phyloP scores from a whole-genome alignment of 1,284 basidiomycete species.

The Vanrija sp. region DNA sequence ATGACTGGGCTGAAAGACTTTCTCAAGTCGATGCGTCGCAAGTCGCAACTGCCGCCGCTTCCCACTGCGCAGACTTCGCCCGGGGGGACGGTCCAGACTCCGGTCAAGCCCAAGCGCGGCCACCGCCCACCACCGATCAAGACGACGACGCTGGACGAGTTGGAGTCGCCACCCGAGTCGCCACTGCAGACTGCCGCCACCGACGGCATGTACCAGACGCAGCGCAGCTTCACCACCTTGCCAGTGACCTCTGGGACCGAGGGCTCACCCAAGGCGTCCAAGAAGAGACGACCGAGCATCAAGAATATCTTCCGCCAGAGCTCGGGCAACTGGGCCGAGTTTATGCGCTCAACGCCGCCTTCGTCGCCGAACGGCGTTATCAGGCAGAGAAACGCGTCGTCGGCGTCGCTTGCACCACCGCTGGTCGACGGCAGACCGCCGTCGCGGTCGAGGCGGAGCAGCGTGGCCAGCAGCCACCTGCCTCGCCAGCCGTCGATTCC shows the following conservation, averaged over 20 bases:
- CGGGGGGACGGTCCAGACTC: background rate
- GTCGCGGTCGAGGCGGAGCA: background rate
- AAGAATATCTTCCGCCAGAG: constrained; percentile 36
- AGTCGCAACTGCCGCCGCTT: background rate
- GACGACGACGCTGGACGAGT: background rate
- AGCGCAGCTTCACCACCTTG: background rate
- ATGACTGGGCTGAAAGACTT: constrained; percentile 44
- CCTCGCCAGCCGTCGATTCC: constrained; percentile 11
- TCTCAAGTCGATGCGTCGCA: constrained; percentile 12
- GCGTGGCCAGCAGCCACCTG: background rate
- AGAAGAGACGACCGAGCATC: constrained; percentile 28
- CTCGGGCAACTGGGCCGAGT: constrained; percentile 42
- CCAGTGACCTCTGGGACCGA: background rate
- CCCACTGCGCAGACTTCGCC: background rate
- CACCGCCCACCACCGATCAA: constrained; percentile 13
- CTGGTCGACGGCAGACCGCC: background rate
- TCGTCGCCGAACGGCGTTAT: background rate
- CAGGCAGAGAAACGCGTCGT: background rate
- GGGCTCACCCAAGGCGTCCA: background rate
- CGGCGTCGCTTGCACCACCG: background rate
- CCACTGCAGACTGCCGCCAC: background rate
- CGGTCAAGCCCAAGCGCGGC: constrained; percentile 1
- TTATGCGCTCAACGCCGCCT: constrained; percentile 19
- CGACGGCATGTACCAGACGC: constrained; percentile 1
- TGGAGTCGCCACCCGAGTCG: constrained; percentile 7